Evolutionary conservation across 192 early-diverging fungal genomes (phyloP).

Genomic region (Coemansia sp.): DNA sequence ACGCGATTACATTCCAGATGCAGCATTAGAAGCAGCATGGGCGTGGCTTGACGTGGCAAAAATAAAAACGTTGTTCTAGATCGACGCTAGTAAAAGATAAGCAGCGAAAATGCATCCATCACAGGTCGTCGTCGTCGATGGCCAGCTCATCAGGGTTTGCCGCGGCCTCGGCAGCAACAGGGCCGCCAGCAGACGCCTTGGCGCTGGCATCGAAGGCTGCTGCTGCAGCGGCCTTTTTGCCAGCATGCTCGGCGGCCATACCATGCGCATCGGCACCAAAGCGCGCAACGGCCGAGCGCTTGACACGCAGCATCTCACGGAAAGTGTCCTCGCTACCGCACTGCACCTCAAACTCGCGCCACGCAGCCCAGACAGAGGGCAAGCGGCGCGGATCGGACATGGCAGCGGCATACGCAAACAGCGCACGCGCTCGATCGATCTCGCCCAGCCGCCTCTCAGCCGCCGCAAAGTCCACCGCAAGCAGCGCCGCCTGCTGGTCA

Average conservation of each 20-base stretch:
- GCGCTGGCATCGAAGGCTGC: background rate
- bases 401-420: slow-evolving; percentile 83
- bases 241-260: slow-evolving; percentile 40
- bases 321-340: slow-evolving; percentile 98
- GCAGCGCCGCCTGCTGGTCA: slow-evolving; percentile 71
- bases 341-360: slow-evolving; percentile 97
- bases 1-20: too few relatives aligned
- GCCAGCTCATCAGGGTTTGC: slow-evolving; percentile 17
- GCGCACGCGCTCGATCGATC: slow-evolving; percentile 88
- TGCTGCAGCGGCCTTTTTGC: background rate
- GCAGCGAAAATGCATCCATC: too few relatives aligned
- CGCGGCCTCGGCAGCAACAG: background rate
- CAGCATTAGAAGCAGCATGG: too few relatives aligned
- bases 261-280: slow-evolving; percentile 74
- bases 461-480: slow-evolving; percentile 79
- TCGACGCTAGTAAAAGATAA: too few relatives aligned
- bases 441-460: slow-evolving; percentile 90
- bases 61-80: too few relatives aligned
- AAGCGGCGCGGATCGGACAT: slow-evolving; percentile 81
- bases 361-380: slow-evolving; percentile 76
- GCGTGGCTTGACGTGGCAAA: too few relatives aligned
- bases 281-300: slow-evolving; percentile 81
- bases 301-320: slow-evolving; percentile 95
- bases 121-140: slow-evolving; percentile 29
- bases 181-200: background rate